These are phyloP conservation scores for Clitoria ternatea DNA, from an alignment of 306 rosid species.

Conservation along the genomic window DNA sequence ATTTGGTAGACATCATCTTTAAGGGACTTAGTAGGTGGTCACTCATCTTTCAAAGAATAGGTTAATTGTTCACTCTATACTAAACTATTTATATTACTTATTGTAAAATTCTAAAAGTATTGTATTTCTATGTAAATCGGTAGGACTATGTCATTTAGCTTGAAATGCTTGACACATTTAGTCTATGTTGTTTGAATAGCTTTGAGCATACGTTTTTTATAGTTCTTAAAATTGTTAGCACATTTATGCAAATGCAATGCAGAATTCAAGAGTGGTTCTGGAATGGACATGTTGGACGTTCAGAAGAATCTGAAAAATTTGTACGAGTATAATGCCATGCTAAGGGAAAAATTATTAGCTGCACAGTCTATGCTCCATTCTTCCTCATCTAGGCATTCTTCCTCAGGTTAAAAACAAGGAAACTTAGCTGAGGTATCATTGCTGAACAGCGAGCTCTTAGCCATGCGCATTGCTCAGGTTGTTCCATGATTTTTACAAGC, in stretches of 20 bases:
- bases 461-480: not conserved
- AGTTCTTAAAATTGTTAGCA: not conserved
- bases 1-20: no score
- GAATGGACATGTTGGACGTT: slow-evolving; percentile 63
- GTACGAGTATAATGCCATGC: slow-evolving; percentile 71
- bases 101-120: not conserved
- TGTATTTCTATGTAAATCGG: not conserved
- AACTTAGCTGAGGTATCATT: slow-evolving; percentile 9
- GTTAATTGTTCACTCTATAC: no score
- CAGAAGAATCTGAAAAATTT: slow-evolving; percentile 67
- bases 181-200: not conserved
- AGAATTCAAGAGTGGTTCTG: slow-evolving; percentile 59
- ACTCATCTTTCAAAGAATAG: no score
- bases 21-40: no score
- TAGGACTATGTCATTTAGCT: not conserved
- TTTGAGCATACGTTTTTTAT: not conserved
- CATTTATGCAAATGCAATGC: slow-evolving; percentile 26
- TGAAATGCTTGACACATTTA: not conserved
- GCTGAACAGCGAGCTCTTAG: not conserved
- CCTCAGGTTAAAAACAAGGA: slow-evolving; percentile 19
- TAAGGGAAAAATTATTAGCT: slow-evolving; percentile 68
- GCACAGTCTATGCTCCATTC: slow-evolving; percentile 55
- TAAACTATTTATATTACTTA: not conserved
- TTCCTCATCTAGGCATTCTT: slow-evolving; percentile 41
- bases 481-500: slow-evolving; percentile 18